Percentiles rank a stretch among this genome's conserved stretches.
phyloP scores from a whole-genome alignment of 2,329 filamentous ascomycete genomes.

The Incumbomyces lentus region DNA sequence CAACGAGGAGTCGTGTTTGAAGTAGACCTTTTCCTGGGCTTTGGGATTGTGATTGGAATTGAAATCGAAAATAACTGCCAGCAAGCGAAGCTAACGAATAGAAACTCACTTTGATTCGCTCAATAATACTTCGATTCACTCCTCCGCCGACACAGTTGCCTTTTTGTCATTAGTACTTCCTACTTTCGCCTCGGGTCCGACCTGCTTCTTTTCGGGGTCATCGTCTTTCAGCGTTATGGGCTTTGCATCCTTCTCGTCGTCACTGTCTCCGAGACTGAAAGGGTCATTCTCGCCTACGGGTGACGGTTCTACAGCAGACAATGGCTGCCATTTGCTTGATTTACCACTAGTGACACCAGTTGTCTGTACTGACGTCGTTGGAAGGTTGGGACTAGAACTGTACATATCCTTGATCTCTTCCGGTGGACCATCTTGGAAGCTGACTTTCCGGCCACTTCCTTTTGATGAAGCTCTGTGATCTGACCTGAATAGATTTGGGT shows the following conservation, averaged over 20 bases:
- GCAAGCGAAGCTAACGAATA: background rate
- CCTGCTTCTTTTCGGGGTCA: slow-evolving; percentile 40
- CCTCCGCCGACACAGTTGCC: slow-evolving; percentile 42
- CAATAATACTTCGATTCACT: slow-evolving; percentile 24
- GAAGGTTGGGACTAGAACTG: slow-evolving; percentile 49
- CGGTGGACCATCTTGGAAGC: slow-evolving; percentile 53
- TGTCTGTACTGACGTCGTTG: slow-evolving; percentile 39
- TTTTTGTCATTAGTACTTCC: slow-evolving; percentile 38
- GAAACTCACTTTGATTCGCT: background rate
- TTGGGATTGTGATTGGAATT: too few species aligned
- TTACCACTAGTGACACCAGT: slow-evolving; percentile 44
- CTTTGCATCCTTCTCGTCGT: slow-evolving; percentile 77
- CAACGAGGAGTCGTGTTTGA: too few species aligned
- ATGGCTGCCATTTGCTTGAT: slow-evolving; percentile 91
- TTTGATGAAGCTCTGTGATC: slow-evolving; percentile 34
- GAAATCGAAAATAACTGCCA: too few species aligned
- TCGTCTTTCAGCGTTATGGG: slow-evolving; percentile 49
- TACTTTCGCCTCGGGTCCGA: slow-evolving; percentile 29
- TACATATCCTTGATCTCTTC: slow-evolving; percentile 74
- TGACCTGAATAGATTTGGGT: slow-evolving; percentile 70
- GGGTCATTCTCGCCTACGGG: slow-evolving; percentile 87
- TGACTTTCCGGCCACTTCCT: slow-evolving; percentile 40
- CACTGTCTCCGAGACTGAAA: slow-evolving; percentile 90
- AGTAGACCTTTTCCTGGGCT: too few species aligned
- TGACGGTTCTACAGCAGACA: slow-evolving; percentile 73